Base-by-base conservation (phyloP, 805 yeast genomes). In the Maudiozyma pseudohumilis region DNA sequence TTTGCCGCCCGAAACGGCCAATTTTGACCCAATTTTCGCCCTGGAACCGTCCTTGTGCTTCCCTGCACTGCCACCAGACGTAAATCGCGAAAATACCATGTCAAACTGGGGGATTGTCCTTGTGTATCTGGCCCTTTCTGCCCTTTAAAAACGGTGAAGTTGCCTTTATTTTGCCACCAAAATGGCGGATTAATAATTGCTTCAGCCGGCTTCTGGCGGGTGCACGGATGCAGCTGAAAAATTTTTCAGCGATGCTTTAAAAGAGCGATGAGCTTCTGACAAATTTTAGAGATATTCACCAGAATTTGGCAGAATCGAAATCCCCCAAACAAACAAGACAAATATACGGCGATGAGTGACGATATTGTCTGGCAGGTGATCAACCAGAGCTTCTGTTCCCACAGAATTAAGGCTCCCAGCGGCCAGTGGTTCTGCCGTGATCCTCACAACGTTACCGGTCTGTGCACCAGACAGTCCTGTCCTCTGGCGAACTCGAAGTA, bases 301-400 rank as follows among this genome's bases (percentile, higher is more conserved):
- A n/a, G n/a, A n/a, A n/a, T n/a, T n/a, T n/a, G n/a, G n/a, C n/a
- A n/a, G n/a, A n/a, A n/a, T n/a, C n/a, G n/a, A n/a, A n/a, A n/a
- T n/a, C n/a, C n/a, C n/a, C n/a, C n/a, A n/a, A n/a, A n/a, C n/a
- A n/a, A n/a, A n/a, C n/a, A n/a, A n/a, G n/a, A n/a, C n/a, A n/a
- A n/a, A n/a, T n/a, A n/a, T n/a, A n/a, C n/a, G n/a, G 31, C 22
- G 26, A 63, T 63, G 67, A 75, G 83, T 27, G 84, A 77, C 67
- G 81, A 89, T 74, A 80, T 92, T 49, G 85, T 92, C 55, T 92
- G 99, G 99, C 94, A 85, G 67, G 92, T 89, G 43, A 85, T 92
- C 51, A 87, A 88, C 65, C 87, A 85, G 59, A 89, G 86, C 59
- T 92, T 89, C 57, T 92, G 98, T 68, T 84, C 98, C 17, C 92